phyloP scores from a whole-genome alignment of 768 basidiomycete species.

The Amyloporia xantha region DNA sequence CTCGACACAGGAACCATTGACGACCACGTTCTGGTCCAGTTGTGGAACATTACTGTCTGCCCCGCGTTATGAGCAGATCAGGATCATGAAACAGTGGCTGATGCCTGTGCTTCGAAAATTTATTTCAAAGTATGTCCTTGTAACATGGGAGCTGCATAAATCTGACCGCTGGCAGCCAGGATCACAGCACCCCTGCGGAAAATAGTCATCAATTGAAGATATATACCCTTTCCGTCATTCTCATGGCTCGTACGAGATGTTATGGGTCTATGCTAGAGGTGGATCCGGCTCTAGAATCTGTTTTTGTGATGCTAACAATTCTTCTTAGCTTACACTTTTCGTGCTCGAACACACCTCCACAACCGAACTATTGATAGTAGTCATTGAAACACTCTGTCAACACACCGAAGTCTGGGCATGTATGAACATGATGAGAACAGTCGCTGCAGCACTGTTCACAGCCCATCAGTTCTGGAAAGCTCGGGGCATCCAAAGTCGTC shows the following conservation, averaged over 20 bases:
- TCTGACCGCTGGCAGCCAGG: neutral
- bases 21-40: slow-evolving; percentile 22
- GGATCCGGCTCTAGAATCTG: too few relatives aligned
- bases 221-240: slow-evolving; percentile 50
- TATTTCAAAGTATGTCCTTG: slow-evolving; percentile 21
- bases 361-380: slow-evolving; percentile 46
- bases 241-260: slow-evolving; percentile 56
- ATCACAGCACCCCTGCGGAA: slow-evolving; percentile 4
- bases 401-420: slow-evolving; percentile 73
- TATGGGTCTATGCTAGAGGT: slow-evolving; percentile 70
- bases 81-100: slow-evolving; percentile 66
- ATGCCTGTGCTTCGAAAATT: slow-evolving; percentile 59
- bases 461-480: slow-evolving; percentile 60
- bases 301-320: too few relatives aligned
- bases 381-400: slow-evolving; percentile 68
- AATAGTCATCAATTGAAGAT: slow-evolving; percentile 36
- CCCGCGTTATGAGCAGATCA: slow-evolving; percentile 69
- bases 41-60: slow-evolving; percentile 46
- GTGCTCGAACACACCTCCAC: slow-evolving; percentile 48
- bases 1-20: neutral
- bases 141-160: neutral
- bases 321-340: slow-evolving; percentile 25
- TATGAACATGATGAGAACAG: slow-evolving; percentile 53
- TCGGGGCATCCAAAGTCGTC: slow-evolving; percentile 58
- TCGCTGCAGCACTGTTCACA: slow-evolving; percentile 53